A percentile compares a stretch with the other conserved stretches of the same genome.
phyloP scores from a whole-genome alignment of 164 flowering plant genomes.

The Pachysandra terminalis region DNA sequence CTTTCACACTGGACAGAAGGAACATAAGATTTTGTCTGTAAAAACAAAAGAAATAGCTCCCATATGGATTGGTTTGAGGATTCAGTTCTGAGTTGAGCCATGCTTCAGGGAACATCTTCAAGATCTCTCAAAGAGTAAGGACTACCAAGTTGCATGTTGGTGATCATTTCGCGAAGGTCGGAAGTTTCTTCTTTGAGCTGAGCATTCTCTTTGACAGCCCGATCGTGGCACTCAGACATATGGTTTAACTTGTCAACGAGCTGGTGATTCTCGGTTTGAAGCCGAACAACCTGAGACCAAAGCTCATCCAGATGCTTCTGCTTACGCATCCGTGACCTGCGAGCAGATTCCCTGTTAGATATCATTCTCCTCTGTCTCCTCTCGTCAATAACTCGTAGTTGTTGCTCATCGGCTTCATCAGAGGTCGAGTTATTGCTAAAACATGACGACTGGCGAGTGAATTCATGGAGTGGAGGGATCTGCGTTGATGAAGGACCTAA shows the following conservation, averaged over 20 bases:
- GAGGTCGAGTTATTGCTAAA: constrained; percentile 52
- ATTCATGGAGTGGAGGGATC: constrained; percentile 24
- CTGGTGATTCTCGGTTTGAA: no score
- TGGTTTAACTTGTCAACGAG: constrained; percentile 44
- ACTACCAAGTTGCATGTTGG: constrained; percentile 28
- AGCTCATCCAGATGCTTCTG: constrained; percentile 59
- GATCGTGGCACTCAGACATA: constrained; percentile 39
- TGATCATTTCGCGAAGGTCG: constrained; percentile 47
- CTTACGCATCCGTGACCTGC: constrained; percentile 65
- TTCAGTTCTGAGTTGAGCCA: constrained; percentile 30
- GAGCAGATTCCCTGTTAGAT: constrained; percentile 64
- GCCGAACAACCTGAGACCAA: constrained; percentile 49
- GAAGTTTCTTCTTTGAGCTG: no score
- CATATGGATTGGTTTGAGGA: constrained; percentile 28
- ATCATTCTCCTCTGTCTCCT: constrained; percentile 61
- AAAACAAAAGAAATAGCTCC: background rate
- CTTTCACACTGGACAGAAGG: constrained; percentile 10
- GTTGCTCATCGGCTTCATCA: constrained; percentile 58
- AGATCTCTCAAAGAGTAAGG: constrained; percentile 36
- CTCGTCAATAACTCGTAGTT: constrained; percentile 38
- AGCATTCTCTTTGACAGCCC: constrained; percentile 46
- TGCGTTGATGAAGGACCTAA: constrained; percentile 25
- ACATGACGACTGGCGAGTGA: constrained; percentile 26
- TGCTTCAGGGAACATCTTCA: constrained; percentile 35
- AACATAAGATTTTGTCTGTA: constrained; percentile 1